Conservation (phyloP, 164 flowering plant genomes). For the Chimonanthus salicifolius region DNA sequence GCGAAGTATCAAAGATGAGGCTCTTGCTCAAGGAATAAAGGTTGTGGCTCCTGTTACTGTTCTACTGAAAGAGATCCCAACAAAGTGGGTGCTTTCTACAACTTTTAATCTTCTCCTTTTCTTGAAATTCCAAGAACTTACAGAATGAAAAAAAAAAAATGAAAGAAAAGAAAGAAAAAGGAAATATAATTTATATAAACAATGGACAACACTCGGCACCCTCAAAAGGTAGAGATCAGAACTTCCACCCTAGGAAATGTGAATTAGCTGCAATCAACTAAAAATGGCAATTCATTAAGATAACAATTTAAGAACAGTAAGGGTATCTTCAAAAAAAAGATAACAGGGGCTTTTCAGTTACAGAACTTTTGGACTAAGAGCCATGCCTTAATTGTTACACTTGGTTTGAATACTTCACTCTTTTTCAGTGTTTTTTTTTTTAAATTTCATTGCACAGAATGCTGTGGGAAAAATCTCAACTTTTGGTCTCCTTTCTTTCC, state of each 20-base stretch:
- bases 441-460: neutral
- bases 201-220: neutral
- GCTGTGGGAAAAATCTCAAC: neutral
- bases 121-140: neutral
- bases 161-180: neutral
- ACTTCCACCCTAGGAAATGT: neutral
- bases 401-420: neutral
- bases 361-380: neutral
- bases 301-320: neutral
- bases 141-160: neutral
- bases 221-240: neutral
- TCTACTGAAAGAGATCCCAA: neutral
- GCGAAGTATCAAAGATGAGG: neutral
- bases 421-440: neutral
- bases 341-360: neutral
- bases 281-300: neutral
- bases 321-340: conserved; percentile 1
- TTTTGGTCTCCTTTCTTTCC: neutral
- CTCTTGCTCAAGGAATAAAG: neutral
- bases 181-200: neutral
- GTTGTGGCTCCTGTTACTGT: neutral
- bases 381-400: neutral
- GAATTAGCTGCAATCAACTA: neutral
- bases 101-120: neutral
- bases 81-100: neutral